Evolutionary conservation across 2,329 filamentous ascomycete genomes (phyloP).

Genomic region (Xylariomycetidae sp.): DNA sequence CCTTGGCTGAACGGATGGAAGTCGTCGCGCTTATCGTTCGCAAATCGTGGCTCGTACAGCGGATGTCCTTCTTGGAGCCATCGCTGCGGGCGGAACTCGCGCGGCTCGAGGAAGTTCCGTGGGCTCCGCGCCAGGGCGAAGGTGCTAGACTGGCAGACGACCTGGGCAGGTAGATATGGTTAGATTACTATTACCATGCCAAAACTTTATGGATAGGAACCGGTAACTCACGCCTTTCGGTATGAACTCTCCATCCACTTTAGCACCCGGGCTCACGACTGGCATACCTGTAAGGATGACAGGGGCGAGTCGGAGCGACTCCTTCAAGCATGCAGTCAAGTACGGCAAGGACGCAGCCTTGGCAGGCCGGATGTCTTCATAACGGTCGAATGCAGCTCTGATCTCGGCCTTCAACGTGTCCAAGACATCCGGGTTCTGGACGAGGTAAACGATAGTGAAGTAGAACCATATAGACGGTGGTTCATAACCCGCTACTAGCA

Average conservation of each 20-base stretch:
- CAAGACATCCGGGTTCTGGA: slow-evolving; percentile 19
- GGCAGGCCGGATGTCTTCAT: slow-evolving; percentile 23
- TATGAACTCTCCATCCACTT: slow-evolving; percentile 17
- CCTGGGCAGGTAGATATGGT: background rate
- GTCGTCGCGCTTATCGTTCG: slow-evolving; percentile 5
- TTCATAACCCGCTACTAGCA: slow-evolving; percentile 8
- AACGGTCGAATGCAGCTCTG: slow-evolving; percentile 21
- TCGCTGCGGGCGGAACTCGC: slow-evolving; percentile 4
- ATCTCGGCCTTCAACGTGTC: slow-evolving; percentile 26
- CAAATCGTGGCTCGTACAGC: slow-evolving; percentile 3
- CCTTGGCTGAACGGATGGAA: slow-evolving; percentile 9
- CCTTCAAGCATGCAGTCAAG: slow-evolving; percentile 29
- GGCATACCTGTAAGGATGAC: slow-evolving; percentile 16
- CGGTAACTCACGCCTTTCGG: slow-evolving; percentile 13
- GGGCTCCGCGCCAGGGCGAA: slow-evolving; percentile 4
- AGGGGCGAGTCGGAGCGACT: slow-evolving; percentile 26
- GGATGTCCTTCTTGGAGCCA: slow-evolving; percentile 4
- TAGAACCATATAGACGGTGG: slow-evolving; percentile 11
- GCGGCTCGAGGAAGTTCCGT: slow-evolving; percentile 6
- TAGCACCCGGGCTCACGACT: slow-evolving; percentile 13
- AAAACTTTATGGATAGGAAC: background rate
- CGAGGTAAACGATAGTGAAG: slow-evolving; percentile 12
- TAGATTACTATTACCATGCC: background rate
- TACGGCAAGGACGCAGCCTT: slow-evolving; percentile 24
- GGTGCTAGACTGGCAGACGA: slow-evolving; percentile 6